phyloP scores from a whole-genome alignment of 768 basidiomycete species.

The Tremella fuciformis region DNA sequence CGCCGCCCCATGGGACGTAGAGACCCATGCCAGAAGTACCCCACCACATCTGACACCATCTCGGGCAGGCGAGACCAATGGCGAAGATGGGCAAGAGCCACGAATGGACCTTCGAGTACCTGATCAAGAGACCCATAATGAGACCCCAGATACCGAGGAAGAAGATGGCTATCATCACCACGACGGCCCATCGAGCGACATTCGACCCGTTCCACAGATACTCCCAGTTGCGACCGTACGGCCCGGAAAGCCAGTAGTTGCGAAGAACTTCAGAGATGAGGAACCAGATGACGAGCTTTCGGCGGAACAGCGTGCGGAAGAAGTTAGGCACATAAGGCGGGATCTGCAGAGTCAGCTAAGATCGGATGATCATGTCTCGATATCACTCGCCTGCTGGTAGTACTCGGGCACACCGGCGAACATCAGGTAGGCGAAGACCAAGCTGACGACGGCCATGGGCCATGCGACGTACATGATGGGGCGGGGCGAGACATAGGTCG shows the following conservation, averaged over 20 bases:
- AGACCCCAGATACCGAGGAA: slow-evolving; percentile 83
- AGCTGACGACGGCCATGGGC: slow-evolving; percentile 73
- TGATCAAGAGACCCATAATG: slow-evolving; percentile 67
- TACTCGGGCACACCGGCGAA: slow-evolving; percentile 80
- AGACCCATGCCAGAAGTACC: slow-evolving; percentile 88
- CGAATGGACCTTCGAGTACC: slow-evolving; percentile 89
- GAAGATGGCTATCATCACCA: slow-evolving; percentile 75
- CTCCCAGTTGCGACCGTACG: slow-evolving; percentile 80
- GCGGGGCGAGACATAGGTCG: slow-evolving; percentile 67
- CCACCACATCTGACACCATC: slow-evolving; percentile 98
- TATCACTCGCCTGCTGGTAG: slow-evolving; percentile 42
- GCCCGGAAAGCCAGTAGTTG: slow-evolving; percentile 48
- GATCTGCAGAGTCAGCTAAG: slow-evolving; percentile 63
- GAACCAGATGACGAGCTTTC: slow-evolving; percentile 94
- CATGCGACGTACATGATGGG: slow-evolving; percentile 77
- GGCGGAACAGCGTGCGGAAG: slow-evolving; percentile 78
- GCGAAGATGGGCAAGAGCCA: slow-evolving; percentile 94
- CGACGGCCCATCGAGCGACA: slow-evolving; percentile 77
- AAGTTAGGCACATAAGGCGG: slow-evolving; percentile 94
- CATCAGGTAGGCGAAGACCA: slow-evolving; percentile 77
- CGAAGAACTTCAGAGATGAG: slow-evolving; percentile 83
- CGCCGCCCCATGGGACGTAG: slow-evolving; percentile 90
- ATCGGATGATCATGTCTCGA: background rate
- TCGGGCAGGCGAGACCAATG: slow-evolving; percentile 85
- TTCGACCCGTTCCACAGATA: slow-evolving; percentile 79